Conservation (phyloP, 208 protist species). For the Acanthamoeba castellanii region DNA sequence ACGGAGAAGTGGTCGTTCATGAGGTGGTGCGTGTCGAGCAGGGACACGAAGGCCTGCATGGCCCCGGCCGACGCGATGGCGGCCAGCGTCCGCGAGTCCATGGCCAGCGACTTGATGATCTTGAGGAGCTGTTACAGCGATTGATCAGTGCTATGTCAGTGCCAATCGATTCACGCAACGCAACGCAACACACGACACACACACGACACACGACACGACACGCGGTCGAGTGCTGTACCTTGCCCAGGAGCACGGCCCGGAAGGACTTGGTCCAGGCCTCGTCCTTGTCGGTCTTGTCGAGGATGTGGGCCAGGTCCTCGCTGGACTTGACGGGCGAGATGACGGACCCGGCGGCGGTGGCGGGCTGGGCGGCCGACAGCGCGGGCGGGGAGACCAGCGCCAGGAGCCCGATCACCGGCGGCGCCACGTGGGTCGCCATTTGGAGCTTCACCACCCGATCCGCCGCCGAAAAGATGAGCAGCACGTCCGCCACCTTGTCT, state of each 20-base stretch:
- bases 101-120: conserved; percentile 87
- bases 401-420: neutral
- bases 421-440: conserved; percentile 31
- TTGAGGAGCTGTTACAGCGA: conserved; percentile 85
- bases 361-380: neutral
- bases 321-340: conserved; percentile 53
- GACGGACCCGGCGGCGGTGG: neutral
- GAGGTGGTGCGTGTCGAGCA: conserved; percentile 69
- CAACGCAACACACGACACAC: no score
- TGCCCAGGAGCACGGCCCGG: conserved; percentile 52
- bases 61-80: conserved; percentile 80
- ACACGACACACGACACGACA: no score
- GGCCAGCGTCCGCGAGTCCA: conserved; percentile 85
- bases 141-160: no score
- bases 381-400: neutral
- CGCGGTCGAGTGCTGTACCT: conserved; percentile 34
- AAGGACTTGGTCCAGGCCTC: conserved; percentile 8
- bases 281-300: conserved; percentile 55
- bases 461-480: conserved; percentile 71
- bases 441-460: conserved; percentile 69
- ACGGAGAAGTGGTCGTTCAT: conserved; percentile 64
- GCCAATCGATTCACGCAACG: no score
- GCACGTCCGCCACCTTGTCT: conserved; percentile 61
- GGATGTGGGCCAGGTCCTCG: conserved; percentile 69
- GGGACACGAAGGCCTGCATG: conserved; percentile 78